Evolutionary conservation across 495 filamentous ascomycete species (phyloP).

Genomic region (Penicillium angulare): DNA sequence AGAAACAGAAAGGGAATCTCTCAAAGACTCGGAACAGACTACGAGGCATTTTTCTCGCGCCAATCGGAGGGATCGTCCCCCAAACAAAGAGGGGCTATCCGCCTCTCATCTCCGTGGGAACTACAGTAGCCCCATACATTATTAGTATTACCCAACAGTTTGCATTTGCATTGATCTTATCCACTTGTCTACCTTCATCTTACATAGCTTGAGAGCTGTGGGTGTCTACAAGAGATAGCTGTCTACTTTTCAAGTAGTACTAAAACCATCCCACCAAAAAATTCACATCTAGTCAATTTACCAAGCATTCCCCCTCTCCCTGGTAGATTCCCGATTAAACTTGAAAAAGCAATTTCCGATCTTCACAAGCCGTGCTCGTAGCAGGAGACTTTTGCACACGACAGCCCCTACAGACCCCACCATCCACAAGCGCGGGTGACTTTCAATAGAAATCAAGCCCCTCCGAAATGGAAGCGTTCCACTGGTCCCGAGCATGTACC

Average conservation of each 20-base stretch:
- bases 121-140: background rate
- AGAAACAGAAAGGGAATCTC: no score
- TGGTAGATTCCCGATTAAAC: background rate
- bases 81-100: background rate
- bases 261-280: background rate
- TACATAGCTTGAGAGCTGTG: background rate
- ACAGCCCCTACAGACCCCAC: background rate
- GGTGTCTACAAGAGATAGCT: no score
- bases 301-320: no score
- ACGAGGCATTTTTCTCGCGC: conserved; percentile 22
- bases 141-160: background rate
- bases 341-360: no score
- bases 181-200: background rate
- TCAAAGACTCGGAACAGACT: conserved; percentile 9
- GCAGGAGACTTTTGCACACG: conserved; percentile 1
- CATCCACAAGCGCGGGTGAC: conserved; percentile 5
- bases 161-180: no score
- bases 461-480: no score
- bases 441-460: background rate
- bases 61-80: conserved; percentile 8
- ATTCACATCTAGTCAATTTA: no score
- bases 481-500: conserved; percentile 1
- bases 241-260: no score
- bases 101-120: conserved; percentile 1
- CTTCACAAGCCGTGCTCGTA: no score